These are phyloP conservation scores for Vitis rotundifolia DNA, from an alignment of 164 flowering plant genomes.

Conservation along the genomic window DNA sequence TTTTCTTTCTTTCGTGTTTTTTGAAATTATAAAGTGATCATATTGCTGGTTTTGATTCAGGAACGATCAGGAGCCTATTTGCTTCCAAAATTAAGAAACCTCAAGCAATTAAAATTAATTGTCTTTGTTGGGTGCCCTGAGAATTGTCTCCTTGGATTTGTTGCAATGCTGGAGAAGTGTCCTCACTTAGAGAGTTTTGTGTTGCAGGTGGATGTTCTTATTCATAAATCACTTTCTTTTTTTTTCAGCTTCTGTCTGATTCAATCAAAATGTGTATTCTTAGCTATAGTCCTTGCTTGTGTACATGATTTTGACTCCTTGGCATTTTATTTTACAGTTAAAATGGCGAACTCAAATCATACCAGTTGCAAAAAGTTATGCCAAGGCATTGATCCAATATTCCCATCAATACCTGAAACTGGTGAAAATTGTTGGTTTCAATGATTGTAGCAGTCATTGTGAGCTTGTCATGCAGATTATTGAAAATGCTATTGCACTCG, in stretches of 20 bases:
- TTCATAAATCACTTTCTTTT: not conserved
- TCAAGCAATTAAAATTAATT: constrained; percentile 15
- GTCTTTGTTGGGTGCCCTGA: constrained; percentile 13
- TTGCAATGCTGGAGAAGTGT: constrained; percentile 9
- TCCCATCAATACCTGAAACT: constrained; percentile 2
- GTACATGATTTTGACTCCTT: not conserved
- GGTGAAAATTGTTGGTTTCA: constrained; percentile 18
- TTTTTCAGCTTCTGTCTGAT: not conserved
- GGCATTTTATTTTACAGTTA: constrained; percentile 8
- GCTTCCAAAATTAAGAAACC: constrained; percentile 10
- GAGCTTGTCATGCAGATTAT: constrained; percentile 17
- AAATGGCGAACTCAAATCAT: constrained; percentile 10
- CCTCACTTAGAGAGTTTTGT: constrained; percentile 16
- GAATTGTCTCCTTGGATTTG: constrained; percentile 18
- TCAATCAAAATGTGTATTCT: too few species aligned
- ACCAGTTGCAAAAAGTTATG: constrained; percentile 5
- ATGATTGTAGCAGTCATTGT: constrained; percentile 12
- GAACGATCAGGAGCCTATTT: not conserved
- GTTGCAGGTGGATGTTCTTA: constrained; percentile 10
- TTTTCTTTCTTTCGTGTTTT: not conserved
- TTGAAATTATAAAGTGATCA: too few species aligned
- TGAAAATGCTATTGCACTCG: constrained; percentile 16
- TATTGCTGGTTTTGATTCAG: not conserved
- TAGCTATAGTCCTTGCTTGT: too few species aligned
- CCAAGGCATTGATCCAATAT: constrained; percentile 4